These are phyloP conservation scores for Collariella sp. DNA, from an alignment of 495 filamentous ascomycete species.

Conservation along the genomic window DNA sequence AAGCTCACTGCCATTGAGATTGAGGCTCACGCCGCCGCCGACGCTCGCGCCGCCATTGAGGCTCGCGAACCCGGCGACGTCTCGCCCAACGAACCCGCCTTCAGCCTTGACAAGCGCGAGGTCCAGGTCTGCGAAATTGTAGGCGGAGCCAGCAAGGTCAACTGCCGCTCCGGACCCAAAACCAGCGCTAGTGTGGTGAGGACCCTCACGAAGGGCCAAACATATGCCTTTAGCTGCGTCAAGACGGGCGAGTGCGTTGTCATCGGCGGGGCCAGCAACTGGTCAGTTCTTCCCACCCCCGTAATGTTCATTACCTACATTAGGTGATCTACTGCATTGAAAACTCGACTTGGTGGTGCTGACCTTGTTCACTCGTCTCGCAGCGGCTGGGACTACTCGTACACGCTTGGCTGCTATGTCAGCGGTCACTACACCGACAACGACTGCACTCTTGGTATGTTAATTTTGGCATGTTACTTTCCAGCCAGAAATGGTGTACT, in stretches of 20 bases:
- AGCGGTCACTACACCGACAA: slow-evolving; percentile 32
- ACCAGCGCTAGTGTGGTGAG: slow-evolving; percentile 30
- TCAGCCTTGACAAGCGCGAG: slow-evolving; percentile 29
- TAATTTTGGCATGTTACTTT: no score
- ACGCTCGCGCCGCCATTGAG: neutral
- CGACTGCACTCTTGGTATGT: slow-evolving; percentile 30
- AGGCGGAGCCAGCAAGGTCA: slow-evolving; percentile 36
- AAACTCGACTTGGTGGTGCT: neutral
- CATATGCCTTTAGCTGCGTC: slow-evolving; percentile 34
- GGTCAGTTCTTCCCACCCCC: neutral
- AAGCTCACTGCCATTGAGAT: neutral
- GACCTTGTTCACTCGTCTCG: neutral
- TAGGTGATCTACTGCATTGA: no score
- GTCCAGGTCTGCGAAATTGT: slow-evolving; percentile 13
- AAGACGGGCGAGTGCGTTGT: slow-evolving; percentile 38
- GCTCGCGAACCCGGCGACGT: neutral
- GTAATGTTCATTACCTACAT: neutral
- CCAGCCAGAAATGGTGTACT: no score
- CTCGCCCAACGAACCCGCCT: neutral
- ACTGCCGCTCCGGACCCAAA: slow-evolving; percentile 34
- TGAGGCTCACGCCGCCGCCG: no score
- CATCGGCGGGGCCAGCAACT: slow-evolving; percentile 30
- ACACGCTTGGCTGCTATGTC: slow-evolving; percentile 32
- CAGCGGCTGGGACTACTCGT: slow-evolving; percentile 23
- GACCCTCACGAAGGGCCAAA: slow-evolving; percentile 34